Base-by-base conservation (phyloP, 495 filamentous ascomycete species). In the Penicillium salamii region DNA sequence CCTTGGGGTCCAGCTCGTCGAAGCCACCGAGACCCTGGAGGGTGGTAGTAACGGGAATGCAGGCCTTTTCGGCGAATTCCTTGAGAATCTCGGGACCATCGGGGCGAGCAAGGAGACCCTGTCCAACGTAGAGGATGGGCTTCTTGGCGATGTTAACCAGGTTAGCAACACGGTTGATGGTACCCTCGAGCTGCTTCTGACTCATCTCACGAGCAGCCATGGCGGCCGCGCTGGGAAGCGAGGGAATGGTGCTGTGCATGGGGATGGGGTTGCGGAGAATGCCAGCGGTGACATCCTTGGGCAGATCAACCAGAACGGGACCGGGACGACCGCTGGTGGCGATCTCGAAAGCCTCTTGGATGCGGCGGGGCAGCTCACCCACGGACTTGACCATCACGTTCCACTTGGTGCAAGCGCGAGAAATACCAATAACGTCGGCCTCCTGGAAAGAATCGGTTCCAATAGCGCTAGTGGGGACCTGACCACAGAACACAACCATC, bases 391-490 rank as follows among this genome's bases (percentile, higher is more conserved):
- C 79, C 77, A 82, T 79, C 20, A 78, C 76, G 42, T 83, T 84
- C 82, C 81, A 85, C 62, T 84, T 84, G 26, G 81, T 85, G 59
- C 81, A 83, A 31, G 80, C 72, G 61, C 79, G 68, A 19, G 78
- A 78, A 55, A 85, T 80, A 50, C 80, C 78, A n/a, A 82, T 63
- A 13, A 82, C 76, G 55, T 85, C 81, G 38, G 81, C 81, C 57
- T 84, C 81, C 56, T 85, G 82, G 68, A 85, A 85, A 11, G 80
- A 77, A 59, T 82, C 79, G 26, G 79, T 80, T 36, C 82, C 81
- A 49, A 83, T 82, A 21, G 72, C 69, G 17, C 59, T 69, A 5
- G 81, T 85, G 8, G 65, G 48, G 24, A 85, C 81, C 69, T 85
- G 81, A 39, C 82, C 81, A 53, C 66, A 76, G 62, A 85, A 83